A percentile compares a stretch with the other conserved stretches of the same genome.
Conservation (phyloP, 2,329 filamentous ascomycete species). For the Diplodia seriata region DNA sequence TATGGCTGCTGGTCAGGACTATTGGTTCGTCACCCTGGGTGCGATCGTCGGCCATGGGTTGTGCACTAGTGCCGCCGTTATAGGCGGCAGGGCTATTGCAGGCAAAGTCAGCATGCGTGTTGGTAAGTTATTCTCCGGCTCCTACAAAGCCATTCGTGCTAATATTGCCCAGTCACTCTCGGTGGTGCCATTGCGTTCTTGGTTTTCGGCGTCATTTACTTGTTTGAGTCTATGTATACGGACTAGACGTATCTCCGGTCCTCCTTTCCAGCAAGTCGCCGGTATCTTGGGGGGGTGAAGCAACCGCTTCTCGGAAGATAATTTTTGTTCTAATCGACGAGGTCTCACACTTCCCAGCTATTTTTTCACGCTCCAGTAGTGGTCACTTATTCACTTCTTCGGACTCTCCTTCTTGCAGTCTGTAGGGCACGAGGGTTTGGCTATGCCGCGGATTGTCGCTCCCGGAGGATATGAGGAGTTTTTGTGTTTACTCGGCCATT, state of each 20-base stretch:
- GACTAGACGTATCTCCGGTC: slow-evolving; percentile 35
- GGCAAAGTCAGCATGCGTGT: slow-evolving; percentile 93
- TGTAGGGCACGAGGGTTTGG: slow-evolving; percentile 21
- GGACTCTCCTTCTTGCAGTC: not conserved
- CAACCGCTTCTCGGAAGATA: not conserved
- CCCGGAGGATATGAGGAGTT: not conserved
- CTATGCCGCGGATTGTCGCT: not conserved
- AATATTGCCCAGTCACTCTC: slow-evolving; percentile 72
- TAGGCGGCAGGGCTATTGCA: slow-evolving; percentile 90
- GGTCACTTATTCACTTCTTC: not conserved
- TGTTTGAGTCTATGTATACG: slow-evolving; percentile 76
- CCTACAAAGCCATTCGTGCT: slow-evolving; percentile 24
- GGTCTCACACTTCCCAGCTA: not conserved
- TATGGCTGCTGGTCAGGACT: slow-evolving; percentile 97
- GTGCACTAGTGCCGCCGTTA: slow-evolving; percentile 89
- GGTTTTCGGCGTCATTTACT: slow-evolving; percentile 88
- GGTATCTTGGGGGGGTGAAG: not conserved
- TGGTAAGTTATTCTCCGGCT: slow-evolving; percentile 68
- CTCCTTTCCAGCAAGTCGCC: not conserved
- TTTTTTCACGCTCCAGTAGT: not conserved
- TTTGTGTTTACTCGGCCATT: not conserved
- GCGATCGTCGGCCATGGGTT: slow-evolving; percentile 85
- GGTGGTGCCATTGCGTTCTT: slow-evolving; percentile 91
- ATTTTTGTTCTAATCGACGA: slow-evolving; percentile 17
- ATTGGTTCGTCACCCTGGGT: slow-evolving; percentile 97